These are phyloP conservation scores for Dictyostelium citrinum DNA, from an alignment of 78 protist species.

Conservation along the genomic window DNA sequence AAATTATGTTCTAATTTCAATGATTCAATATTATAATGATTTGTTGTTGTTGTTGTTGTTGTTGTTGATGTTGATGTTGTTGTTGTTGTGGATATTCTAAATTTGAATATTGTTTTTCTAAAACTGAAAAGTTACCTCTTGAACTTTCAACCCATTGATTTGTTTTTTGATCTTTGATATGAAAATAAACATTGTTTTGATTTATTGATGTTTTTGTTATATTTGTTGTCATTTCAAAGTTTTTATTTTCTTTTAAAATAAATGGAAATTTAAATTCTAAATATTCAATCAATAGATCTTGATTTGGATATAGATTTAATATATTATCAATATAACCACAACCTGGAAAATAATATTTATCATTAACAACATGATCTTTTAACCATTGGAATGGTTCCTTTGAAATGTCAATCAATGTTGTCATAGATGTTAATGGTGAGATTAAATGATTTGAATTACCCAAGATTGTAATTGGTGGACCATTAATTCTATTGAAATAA, in stretches of 20 bases:
- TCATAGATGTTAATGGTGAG: background rate
- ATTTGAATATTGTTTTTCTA: background rate
- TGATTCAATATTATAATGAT: background rate
- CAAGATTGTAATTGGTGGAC: background rate
- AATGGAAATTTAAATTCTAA: constrained; percentile 14
- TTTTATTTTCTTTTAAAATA: background rate
- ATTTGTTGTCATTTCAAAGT: background rate
- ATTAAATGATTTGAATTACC: background rate
- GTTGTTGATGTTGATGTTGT: too few species aligned
- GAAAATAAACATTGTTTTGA: background rate
- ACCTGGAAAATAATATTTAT: constrained; percentile 14
- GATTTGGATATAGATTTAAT: background rate
- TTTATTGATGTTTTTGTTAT: background rate
- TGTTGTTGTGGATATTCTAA: background rate
- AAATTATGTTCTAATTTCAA: background rate
- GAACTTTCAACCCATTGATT: background rate
- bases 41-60: background rate
- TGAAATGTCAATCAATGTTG: background rate
- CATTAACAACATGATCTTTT: constrained; percentile 27
- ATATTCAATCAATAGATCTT: background rate
- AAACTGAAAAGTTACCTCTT: background rate
- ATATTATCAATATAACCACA: constrained; percentile 20
- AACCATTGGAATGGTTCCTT: background rate
- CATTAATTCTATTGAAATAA: background rate
- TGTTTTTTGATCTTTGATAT: background rate